A percentile compares a stretch with the other conserved stretches of the same genome.
These are phyloP conservation scores for Phragmites australis DNA, from an alignment of 176 grass and related monocot genomes.

Conservation along the genomic window DNA sequence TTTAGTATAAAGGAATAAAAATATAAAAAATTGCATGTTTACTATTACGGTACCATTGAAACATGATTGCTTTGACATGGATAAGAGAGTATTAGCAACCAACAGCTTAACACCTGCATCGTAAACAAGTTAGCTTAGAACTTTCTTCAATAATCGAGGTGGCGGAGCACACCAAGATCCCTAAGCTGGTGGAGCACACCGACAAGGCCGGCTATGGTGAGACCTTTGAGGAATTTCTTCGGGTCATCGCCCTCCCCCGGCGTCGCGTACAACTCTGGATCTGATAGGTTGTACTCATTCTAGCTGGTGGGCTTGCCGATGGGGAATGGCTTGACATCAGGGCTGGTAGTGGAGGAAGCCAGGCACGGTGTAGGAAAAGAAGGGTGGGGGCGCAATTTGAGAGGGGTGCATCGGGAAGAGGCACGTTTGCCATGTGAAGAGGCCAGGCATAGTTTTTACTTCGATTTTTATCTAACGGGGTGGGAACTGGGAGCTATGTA, in stretches of 20 bases:
- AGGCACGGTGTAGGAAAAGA: too few relatives aligned
- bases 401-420: too few relatives aligned
- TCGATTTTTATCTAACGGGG: too few relatives aligned
- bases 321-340: too few relatives aligned
- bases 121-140: slow-evolving; percentile 3
- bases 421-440: too few relatives aligned
- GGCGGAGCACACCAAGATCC: background rate
- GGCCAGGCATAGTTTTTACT: too few relatives aligned
- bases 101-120: background rate
- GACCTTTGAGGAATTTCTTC: slow-evolving; percentile 83
- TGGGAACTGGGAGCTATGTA: slow-evolving; percentile 65
- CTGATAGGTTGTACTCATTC: slow-evolving; percentile 75
- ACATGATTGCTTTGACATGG: background rate
- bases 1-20: slow-evolving; percentile 3
- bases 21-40: background rate
- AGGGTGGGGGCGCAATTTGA: too few relatives aligned
- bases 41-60: background rate
- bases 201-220: slow-evolving; percentile 92
- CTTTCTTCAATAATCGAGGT: background rate
- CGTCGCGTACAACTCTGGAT: slow-evolving; percentile 61
- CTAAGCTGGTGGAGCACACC: slow-evolving; percentile 85
- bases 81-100: slow-evolving; percentile 7
- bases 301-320: background rate
- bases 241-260: slow-evolving; percentile 81
- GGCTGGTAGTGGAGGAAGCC: too few relatives aligned